Base-by-base conservation (phyloP, 1,284 basidiomycete genomes). In the Limonomyces culmigenus region DNA sequence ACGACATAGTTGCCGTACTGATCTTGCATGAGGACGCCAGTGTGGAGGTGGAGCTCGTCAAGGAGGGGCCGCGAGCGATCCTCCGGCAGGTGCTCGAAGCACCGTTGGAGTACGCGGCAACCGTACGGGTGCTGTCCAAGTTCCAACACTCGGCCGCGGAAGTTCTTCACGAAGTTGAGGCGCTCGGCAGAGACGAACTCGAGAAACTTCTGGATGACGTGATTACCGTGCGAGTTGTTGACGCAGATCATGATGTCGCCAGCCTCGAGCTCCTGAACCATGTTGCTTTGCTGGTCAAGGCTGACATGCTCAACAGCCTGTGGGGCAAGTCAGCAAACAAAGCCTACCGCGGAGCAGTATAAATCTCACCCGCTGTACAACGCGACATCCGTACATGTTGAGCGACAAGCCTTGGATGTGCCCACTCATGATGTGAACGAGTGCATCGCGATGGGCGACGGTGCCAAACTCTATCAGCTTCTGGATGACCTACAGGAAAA, bases 301-400 rank as follows among this genome's bases (percentile, higher is more conserved):
- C 74, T 59, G 38, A 91, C 63, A 48, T 70, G 74, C 50, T 96
- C 88, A 25, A 95, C 65, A n/a, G 87, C 86, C 79, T 92, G 41
- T 37, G 17, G 21, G 40, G 32, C 43, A 36, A 37, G 39, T 33
- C 38, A 25, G 21, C 21, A 27, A 38, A 46, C 31, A 41, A 33
- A 23, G 16, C 29, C 20, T 33, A 19, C 2, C 33, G 19, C 35
- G 15, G 14, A 18, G 35, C 19, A 25, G 15, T 16, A 29, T 16
- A 34, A 36, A 29, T 35, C 34, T 31, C 38, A 83, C 84, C 74
- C 84, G 86, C 52, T 87, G 84, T 15, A 87, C 76, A 3, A 86
- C 83, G n/a, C 84, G 72, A 53, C 93, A 98, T 4, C 93, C 93
- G 55, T 98, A 98, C 70, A 95, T 91, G 50, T 97, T 86, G 39